Evolutionary conservation across 306 rosid species (phyloP).

Genomic region (Corylus avellana): DNA sequence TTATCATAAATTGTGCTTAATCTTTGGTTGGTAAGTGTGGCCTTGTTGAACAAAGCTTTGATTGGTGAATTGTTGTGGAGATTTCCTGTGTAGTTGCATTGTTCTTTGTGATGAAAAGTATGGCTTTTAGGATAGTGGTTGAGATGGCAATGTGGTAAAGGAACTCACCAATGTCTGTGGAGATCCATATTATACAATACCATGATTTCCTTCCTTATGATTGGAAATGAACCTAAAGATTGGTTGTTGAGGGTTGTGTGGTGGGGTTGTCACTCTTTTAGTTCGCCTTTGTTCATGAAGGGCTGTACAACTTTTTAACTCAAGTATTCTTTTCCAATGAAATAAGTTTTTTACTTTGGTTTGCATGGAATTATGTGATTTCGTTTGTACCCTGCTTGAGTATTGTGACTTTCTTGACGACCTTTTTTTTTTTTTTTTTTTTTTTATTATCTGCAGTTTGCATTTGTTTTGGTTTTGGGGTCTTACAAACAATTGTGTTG

Average conservation of each 20-base stretch:
- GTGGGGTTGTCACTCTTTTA: constrained; percentile 3
- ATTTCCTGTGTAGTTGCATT: background rate
- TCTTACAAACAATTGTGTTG: background rate
- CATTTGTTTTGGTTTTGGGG: background rate
- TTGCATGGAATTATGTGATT: background rate
- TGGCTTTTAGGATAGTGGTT: constrained; percentile 4
- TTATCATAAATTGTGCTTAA: background rate
- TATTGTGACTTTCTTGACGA: background rate
- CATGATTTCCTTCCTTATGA: constrained; percentile 1
- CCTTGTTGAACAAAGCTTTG: background rate
- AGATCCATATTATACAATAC: background rate
- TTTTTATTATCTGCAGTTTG: background rate
- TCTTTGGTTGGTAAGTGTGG: background rate
- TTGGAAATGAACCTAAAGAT: background rate
- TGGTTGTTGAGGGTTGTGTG: background rate
- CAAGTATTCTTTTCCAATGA: background rate
- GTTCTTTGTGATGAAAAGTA: background rate
- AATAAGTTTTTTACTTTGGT: background rate
- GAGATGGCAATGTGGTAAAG: background rate
- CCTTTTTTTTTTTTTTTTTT: background rate
- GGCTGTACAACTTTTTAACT: background rate
- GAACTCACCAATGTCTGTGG: background rate
- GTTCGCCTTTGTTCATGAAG: background rate
- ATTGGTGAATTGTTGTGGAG: background rate
- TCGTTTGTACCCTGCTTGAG: background rate